Evolutionary conservation across 495 filamentous ascomycete genomes (phyloP).

Genomic region (Thermothielavioides terrestris): DNA sequence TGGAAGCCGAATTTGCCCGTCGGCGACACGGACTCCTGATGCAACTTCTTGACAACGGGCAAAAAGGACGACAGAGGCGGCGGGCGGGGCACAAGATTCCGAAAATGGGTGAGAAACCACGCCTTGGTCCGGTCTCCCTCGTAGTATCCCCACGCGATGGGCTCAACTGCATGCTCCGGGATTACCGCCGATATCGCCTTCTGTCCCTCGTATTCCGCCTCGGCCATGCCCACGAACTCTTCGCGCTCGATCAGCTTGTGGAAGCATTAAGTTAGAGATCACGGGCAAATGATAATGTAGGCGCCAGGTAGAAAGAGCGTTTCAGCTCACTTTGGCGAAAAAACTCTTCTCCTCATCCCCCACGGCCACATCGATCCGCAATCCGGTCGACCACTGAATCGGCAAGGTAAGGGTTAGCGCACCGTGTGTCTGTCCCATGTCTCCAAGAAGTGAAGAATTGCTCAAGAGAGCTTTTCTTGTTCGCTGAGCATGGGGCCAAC

Average conservation of each 20-base stretch:
- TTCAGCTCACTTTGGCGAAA: too few relatives aligned
- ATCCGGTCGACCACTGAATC: too few relatives aligned
- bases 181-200: neutral
- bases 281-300: too few relatives aligned
- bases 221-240: neutral
- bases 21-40: constrained; percentile 34
- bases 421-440: too few relatives aligned
- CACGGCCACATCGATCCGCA: too few relatives aligned
- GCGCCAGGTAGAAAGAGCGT: too few relatives aligned
- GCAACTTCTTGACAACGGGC: constrained; percentile 29
- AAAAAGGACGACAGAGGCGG: constrained; percentile 16
- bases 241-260: neutral
- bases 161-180: neutral
- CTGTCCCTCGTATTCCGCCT: neutral
- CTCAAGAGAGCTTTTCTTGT: too few relatives aligned
- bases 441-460: too few relatives aligned
- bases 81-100: neutral
- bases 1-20: constrained; percentile 46
- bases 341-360: too few relatives aligned
- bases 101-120: neutral
- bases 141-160: neutral
- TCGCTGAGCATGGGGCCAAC: too few relatives aligned
- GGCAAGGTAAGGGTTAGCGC: too few relatives aligned
- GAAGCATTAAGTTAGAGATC: too few relatives aligned
- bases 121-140: neutral